These are phyloP conservation scores for Blastocystis sp. DNA, from an alignment of 352 stramenopile genomes.

Conservation along the genomic window DNA sequence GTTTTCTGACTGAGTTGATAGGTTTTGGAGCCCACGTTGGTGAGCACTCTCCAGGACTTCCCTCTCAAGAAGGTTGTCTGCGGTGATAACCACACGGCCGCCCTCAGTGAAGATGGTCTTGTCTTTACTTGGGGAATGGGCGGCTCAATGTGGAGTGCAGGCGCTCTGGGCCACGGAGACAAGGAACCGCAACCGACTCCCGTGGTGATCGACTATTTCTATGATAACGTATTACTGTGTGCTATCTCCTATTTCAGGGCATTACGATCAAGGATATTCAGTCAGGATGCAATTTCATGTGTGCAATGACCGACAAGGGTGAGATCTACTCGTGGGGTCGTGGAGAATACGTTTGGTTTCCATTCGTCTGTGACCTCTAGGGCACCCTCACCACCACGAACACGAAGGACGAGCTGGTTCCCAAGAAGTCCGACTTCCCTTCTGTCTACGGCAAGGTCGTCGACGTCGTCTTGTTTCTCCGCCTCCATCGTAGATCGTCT, in stretches of 20 bases:
- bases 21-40: not conserved
- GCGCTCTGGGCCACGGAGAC: conserved; percentile 10
- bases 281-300: conserved; percentile 1
- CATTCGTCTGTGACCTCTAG: not conserved
- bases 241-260: not conserved
- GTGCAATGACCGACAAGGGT: not conserved
- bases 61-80: conserved; percentile 13
- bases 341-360: not conserved
- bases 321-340: conserved; percentile 34
- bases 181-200: not conserved
- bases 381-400: not conserved
- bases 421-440: not conserved
- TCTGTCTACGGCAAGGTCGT: not conserved
- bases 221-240: not conserved
- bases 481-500: not conserved
- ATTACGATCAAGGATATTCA: conserved; percentile 13
- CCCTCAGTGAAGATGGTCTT: conserved; percentile 1
- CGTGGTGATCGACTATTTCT: conserved; percentile 45
- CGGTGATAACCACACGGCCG: conserved; percentile 22
- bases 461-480: not conserved
- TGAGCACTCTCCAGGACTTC: conserved; percentile 15
- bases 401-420: not conserved
- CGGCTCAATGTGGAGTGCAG: not conserved
- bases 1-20: not conserved
- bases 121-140: conserved; percentile 20